Conservation (phyloP, 495 filamentous ascomycete species). For the Tuber calosporum region DNA sequence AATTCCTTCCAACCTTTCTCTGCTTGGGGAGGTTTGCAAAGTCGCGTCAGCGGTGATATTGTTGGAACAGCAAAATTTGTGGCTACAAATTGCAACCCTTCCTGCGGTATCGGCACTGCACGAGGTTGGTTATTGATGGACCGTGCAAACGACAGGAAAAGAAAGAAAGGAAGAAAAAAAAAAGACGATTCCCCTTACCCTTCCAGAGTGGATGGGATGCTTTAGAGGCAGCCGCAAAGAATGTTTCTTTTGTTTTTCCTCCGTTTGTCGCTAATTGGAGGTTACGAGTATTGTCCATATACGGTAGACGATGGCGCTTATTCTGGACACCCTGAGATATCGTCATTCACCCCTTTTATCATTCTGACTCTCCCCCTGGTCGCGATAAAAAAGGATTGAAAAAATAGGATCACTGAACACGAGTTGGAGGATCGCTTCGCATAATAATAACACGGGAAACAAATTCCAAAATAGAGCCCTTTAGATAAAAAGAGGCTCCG, state of each 20-base stretch:
- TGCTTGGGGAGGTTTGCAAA: neutral
- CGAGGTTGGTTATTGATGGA: slow-evolving; percentile 1
- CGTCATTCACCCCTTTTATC: slow-evolving; percentile 4
- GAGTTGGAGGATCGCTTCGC: neutral
- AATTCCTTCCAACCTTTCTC: slow-evolving; percentile 1
- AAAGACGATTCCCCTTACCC: neutral
- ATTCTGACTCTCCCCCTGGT: neutral
- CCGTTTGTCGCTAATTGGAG: neutral
- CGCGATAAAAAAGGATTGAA: neutral
- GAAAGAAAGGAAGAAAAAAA: neutral
- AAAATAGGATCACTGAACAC: neutral
- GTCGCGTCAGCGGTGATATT: neutral
- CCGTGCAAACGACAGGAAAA: neutral
- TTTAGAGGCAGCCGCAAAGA: neutral
- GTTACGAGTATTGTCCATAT: neutral
- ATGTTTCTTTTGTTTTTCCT: neutral
- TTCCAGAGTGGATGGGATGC: neutral
- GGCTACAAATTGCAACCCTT: neutral
- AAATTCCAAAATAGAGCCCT: neutral
- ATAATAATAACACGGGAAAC: slow-evolving; percentile 1
- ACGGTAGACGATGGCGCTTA: neutral
- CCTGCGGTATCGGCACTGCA: neutral
- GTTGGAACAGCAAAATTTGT: neutral
- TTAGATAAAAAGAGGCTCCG: slow-evolving; percentile 1
- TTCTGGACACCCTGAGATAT: slow-evolving; percentile 5